These are phyloP conservation scores for Gaultheria prostrata DNA, from an alignment of 148 eudicot species.

Conservation along the genomic window DNA sequence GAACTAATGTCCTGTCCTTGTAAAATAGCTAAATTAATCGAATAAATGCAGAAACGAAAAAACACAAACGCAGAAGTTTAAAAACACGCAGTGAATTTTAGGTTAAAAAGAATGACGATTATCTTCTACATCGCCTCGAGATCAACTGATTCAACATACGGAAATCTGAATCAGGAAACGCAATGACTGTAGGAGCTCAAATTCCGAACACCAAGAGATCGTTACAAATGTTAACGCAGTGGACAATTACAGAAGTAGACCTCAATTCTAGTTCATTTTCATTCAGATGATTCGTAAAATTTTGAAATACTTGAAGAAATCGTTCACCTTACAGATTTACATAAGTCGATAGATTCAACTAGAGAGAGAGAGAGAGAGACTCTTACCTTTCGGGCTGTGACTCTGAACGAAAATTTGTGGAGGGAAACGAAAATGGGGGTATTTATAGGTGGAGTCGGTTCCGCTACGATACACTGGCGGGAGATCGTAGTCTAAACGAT, in stretches of 20 bases:
- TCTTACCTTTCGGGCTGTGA: not conserved
- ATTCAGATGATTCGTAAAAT: not conserved
- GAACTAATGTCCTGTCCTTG: too few relatives aligned
- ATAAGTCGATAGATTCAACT: not conserved
- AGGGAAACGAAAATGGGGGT: not conserved
- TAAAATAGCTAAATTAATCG: not conserved
- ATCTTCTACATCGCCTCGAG: not conserved
- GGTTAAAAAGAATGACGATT: not conserved
- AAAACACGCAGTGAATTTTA: not conserved
- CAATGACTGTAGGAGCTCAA: not conserved
- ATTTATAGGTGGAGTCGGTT: not conserved
- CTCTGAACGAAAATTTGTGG: not conserved
- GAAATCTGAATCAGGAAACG: not conserved
- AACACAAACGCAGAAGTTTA: not conserved
- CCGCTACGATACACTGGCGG: not conserved
- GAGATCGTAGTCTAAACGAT: not conserved
- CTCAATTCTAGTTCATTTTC: not conserved
- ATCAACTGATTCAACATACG: not conserved
- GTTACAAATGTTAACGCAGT: not conserved
- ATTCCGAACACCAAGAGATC: not conserved
- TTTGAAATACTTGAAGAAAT: too few relatives aligned
- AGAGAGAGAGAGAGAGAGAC: not conserved
- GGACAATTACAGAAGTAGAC: not conserved
- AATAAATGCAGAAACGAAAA: not conserved
- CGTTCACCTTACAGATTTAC: too few relatives aligned